phyloP scores from a whole-genome alignment of 371 early-diverging fungal species.

The Mortierella polycephala region DNA sequence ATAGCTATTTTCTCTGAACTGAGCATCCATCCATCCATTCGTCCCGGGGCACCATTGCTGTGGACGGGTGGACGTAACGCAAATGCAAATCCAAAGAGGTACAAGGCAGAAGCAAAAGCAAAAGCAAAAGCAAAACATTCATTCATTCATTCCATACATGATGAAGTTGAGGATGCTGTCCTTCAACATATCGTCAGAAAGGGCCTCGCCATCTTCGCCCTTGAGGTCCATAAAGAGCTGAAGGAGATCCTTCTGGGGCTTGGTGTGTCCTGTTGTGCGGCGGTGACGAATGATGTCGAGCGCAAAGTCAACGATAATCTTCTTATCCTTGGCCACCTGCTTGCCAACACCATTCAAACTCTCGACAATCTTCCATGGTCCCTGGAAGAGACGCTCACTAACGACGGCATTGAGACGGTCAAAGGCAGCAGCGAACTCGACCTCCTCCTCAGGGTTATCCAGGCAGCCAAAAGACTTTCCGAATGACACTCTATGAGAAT shows the following conservation, averaged over 20 bases:
- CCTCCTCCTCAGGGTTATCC: constrained; percentile 32
- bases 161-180: constrained; percentile 78
- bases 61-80: no score
- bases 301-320: constrained; percentile 41
- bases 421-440: constrained; percentile 49
- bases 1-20: no score
- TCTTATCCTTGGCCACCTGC: constrained; percentile 40
- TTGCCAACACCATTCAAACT: constrained; percentile 24
- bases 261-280: constrained; percentile 27
- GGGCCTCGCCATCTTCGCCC: constrained; percentile 61
- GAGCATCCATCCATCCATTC: no score
- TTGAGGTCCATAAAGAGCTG: constrained; percentile 70
- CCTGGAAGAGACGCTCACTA: constrained; percentile 44
- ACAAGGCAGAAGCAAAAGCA: background rate
- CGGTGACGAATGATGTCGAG: constrained; percentile 48
- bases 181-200: constrained; percentile 65
- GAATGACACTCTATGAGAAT: constrained; percentile 36
- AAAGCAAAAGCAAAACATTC: no score
- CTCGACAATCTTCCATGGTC: constrained; percentile 38
- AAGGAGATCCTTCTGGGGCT: constrained; percentile 63
- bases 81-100: background rate
- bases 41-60: no score
- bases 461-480: constrained; percentile 53
- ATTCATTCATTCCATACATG: constrained; percentile 14
- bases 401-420: constrained; percentile 46